Evolutionary conservation across 192 early-diverging fungal species (phyloP), one percentile per base, ranked within the genome.

Genomic region (Chytriomyces confervae): DNA sequence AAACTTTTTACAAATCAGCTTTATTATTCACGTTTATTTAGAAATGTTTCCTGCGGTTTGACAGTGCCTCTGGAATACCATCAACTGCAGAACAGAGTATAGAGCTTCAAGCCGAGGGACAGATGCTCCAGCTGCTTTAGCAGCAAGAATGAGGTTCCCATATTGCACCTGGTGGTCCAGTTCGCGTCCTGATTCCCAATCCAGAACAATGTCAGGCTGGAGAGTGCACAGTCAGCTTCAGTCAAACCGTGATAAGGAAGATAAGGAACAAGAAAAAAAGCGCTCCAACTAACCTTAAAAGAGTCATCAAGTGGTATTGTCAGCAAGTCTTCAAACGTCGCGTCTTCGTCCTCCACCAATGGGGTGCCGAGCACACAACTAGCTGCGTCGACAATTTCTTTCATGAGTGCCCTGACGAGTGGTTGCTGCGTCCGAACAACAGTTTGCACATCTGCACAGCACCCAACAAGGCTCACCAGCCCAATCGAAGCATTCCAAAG

Each of bases 401-500:
- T 50, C 68, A 69, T 69, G 18, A 69, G 49, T 5, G 11, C 68
- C 10, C 23, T 45, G 10, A 69, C 68, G 16, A 16, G 20, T 13
- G 18, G 18, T 13, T 13, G 16, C 46, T 50, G 68, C 49, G 68
- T 50, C 16, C 48, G 45, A 20, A 69, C 45, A 20, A 69, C 68
- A 10, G 48, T 18, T 27, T 65, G 16, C 23, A 46, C 50, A 3
- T 69, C 68, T 11, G 49, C 68, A 27, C 68, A 45, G 10, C 68
- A 20, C 10, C 46, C 68, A 50, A 45, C 43, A 27, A 69, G 68
- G 16, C 68, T 46, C 16, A 69, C 45, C 1, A 69, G 29, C 2
- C 68, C 68, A 50, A 69, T 50, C 0, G 68, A 50, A 10, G 68
- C 68, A 9, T 69, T 69, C 68, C 68, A 69, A 10, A 69, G 27